Percentiles rank a stretch among this genome's conserved stretches.
These are phyloP conservation scores for Xylariaceae sp. DNA, from an alignment of 2,329 filamentous ascomycete species.

Conservation along the genomic window DNA sequence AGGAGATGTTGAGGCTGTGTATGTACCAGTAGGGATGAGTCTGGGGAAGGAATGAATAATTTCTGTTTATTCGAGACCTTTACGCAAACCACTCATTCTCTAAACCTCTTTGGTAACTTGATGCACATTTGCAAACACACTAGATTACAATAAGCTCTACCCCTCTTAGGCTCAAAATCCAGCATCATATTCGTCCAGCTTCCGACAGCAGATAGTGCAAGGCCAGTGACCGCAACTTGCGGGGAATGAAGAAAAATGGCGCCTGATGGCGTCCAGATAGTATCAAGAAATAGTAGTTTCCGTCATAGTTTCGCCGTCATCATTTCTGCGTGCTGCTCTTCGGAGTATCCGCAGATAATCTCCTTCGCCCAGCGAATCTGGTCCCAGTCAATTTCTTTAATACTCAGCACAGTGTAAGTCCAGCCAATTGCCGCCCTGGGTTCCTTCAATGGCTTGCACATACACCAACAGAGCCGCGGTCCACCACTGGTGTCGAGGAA, in stretches of 20 bases:
- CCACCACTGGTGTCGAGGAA: constrained; percentile 32
- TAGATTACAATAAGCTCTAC: not conserved
- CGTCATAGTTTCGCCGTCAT: not conserved
- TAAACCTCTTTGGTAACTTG: no score
- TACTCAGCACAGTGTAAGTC: constrained; percentile 36
- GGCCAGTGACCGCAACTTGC: not conserved
- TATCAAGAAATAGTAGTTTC: not conserved
- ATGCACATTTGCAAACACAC: not conserved
- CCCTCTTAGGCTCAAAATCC: not conserved
- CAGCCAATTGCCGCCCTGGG: constrained; percentile 34
- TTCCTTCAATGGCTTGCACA: constrained; percentile 39
- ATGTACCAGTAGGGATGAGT: no score
- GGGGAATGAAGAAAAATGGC: not conserved
- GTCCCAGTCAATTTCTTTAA: constrained; percentile 37
- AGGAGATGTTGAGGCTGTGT: no score
- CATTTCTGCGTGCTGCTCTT: not conserved
- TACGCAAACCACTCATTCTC: no score
- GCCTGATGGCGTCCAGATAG: not conserved
- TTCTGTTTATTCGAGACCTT: no score
- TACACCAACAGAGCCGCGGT: constrained; percentile 38
- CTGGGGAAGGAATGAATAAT: no score
- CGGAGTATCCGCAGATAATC: constrained; percentile 15
- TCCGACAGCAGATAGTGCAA: not conserved
- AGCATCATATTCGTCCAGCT: not conserved
- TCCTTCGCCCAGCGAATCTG: constrained; percentile 37